These are phyloP conservation scores for Friedmanniomyces simplex DNA, from an alignment of 495 filamentous ascomycete species.

Conservation along the genomic window DNA sequence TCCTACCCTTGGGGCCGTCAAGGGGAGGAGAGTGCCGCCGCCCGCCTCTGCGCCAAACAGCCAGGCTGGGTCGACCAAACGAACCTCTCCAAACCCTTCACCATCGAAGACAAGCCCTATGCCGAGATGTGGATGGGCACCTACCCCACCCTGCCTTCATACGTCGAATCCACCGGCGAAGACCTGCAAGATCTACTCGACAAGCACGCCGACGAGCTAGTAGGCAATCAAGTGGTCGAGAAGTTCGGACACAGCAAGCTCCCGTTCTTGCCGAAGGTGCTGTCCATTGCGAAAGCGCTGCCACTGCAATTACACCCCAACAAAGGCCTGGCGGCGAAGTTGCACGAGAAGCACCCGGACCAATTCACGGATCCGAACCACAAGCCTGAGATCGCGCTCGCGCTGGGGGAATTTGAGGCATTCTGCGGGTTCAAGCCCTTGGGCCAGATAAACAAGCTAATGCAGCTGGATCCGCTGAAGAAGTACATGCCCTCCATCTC, in stretches of 20 bases:
- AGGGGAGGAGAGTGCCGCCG: constrained; percentile 54
- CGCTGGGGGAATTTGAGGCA: constrained; percentile 65
- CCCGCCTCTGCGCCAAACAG: constrained; percentile 59
- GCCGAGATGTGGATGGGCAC: constrained; percentile 62
- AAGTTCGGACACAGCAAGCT: constrained; percentile 52
- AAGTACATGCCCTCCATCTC: constrained; percentile 39
- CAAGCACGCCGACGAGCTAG: constrained; percentile 48
- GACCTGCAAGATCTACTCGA: constrained; percentile 56
- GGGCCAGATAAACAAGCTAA: constrained; percentile 47
- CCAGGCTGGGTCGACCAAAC: constrained; percentile 47
- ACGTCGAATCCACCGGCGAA: constrained; percentile 50
- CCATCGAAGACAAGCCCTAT: constrained; percentile 56
- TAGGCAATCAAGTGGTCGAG: constrained; percentile 53
- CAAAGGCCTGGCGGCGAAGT: constrained; percentile 49
- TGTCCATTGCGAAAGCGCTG: constrained; percentile 68
- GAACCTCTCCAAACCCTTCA: constrained; percentile 5
- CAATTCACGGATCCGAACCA: constrained; percentile 65
- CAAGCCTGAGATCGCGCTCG: constrained; percentile 75
- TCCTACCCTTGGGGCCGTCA: constrained; percentile 58
- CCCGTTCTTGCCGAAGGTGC: constrained; percentile 68
- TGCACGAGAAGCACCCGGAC: constrained; percentile 53
- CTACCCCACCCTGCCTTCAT: constrained; percentile 60
- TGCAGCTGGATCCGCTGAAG: constrained; percentile 45
- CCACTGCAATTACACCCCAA: constrained; percentile 74
- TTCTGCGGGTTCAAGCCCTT: constrained; percentile 69